phyloP scores from a whole-genome alignment of 2,329 filamentous ascomycete species.

The Pseudogymnoascus verrucosus region DNA sequence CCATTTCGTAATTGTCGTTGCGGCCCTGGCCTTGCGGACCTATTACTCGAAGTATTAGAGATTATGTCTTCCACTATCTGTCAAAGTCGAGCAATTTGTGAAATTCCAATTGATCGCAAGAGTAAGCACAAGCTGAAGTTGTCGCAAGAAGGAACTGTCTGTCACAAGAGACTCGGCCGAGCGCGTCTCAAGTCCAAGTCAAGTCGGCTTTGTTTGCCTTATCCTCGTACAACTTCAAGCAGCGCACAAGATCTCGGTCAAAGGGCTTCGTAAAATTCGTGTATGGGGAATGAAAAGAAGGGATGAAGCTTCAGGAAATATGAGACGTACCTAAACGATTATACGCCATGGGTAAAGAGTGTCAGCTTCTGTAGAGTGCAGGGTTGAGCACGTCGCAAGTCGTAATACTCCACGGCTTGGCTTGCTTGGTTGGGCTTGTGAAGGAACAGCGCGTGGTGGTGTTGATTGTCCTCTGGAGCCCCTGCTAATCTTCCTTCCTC shows the following conservation, averaged over 20 bases:
- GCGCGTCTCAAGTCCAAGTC: not conserved
- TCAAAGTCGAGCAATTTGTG: not conserved
- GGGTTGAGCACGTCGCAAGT: not conserved
- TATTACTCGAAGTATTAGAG: slow-evolving; percentile 9
- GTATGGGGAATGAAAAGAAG: not conserved
- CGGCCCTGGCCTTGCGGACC: slow-evolving; percentile 20
- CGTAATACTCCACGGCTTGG: not conserved
- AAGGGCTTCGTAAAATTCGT: not conserved
- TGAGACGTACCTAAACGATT: slow-evolving; percentile 60
- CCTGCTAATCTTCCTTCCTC: not conserved
- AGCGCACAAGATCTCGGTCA: not conserved
- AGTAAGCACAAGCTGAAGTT: not conserved
- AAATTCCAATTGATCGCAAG: not conserved
- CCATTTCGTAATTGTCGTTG: slow-evolving; percentile 59
- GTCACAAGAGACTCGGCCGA: not conserved
- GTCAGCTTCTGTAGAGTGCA: not conserved
- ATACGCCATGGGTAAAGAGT: slow-evolving; percentile 51
- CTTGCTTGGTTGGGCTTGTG: not conserved
- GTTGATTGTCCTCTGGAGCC: not conserved
- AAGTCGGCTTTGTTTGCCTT: not conserved
- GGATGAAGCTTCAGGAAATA: slow-evolving; percentile 12
- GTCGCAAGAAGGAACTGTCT: not conserved
- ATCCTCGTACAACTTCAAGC: not conserved
- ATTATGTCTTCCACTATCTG: not conserved
- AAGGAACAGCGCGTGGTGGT: not conserved